phyloP scores from a whole-genome alignment of 768 basidiomycete genomes.

The Rubroboletus pulcherrimus region DNA sequence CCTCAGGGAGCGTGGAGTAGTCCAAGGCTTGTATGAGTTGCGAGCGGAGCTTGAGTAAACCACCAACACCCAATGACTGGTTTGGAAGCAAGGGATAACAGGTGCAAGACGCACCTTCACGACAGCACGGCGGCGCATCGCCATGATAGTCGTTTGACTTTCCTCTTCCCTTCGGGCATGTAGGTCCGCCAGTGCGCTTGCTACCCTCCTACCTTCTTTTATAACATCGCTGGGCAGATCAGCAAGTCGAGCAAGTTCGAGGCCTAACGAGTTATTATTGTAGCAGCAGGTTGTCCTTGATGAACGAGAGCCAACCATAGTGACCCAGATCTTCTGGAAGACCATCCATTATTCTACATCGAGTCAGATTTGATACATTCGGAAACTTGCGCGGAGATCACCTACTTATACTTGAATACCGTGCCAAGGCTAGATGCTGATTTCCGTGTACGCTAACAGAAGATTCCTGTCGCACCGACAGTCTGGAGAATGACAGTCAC shows the following conservation, averaged over 20 bases:
- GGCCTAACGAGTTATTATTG: slow-evolving; percentile 45
- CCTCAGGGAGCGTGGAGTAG: slow-evolving; percentile 69
- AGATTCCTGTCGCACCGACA: neutral
- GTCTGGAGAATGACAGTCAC: neutral
- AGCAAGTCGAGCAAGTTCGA: slow-evolving; percentile 85
- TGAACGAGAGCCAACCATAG: slow-evolving; percentile 51
- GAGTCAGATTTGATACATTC: neutral
- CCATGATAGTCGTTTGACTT: slow-evolving; percentile 57
- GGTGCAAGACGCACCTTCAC: slow-evolving; percentile 50
- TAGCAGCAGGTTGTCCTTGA: neutral
- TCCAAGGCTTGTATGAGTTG: slow-evolving; percentile 73
- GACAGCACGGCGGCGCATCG: slow-evolving; percentile 62
- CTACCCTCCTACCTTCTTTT: slow-evolving; percentile 55
- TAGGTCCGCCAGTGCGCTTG: slow-evolving; percentile 53
- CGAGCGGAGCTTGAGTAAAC: slow-evolving; percentile 55
- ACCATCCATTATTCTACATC: slow-evolving; percentile 68
- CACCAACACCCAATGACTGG: neutral
- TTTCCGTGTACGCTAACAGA: slow-evolving; percentile 47
- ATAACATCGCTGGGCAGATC: slow-evolving; percentile 78
- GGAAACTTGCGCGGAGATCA: neutral
- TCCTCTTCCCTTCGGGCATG: slow-evolving; percentile 56
- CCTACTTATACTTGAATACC: slow-evolving; percentile 75
- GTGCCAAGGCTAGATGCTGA: slow-evolving; percentile 61
- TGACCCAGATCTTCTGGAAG: slow-evolving; percentile 57
- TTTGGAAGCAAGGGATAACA: neutral